Conservation (phyloP, 2,329 filamentous ascomycete genomes). For the Hymenoscyphus linearis region DNA sequence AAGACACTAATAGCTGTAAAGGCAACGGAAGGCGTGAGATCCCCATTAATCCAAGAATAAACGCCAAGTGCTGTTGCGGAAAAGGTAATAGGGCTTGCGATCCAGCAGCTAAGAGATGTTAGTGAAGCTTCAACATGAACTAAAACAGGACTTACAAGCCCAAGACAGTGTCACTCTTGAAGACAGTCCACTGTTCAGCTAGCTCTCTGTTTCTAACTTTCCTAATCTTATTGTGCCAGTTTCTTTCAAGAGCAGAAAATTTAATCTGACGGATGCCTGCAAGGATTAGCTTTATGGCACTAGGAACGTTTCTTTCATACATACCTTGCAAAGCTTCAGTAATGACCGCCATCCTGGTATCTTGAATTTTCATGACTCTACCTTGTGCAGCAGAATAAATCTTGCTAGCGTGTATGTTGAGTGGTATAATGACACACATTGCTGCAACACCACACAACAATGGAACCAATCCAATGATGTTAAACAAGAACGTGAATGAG, state of each 20-base stretch:
- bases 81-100: conserved; percentile 67
- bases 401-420: conserved; percentile 64
- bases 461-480: conserved; percentile 66
- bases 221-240: conserved; percentile 69
- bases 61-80: conserved; percentile 65
- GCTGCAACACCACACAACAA: conserved; percentile 60
- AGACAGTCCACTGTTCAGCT: conserved; percentile 55
- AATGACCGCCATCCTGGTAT: conserved; percentile 69
- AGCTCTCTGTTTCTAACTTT: conserved; percentile 63
- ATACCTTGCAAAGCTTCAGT: conserved; percentile 68
- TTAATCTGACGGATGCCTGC: conserved; percentile 71
- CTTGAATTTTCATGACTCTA: conserved; percentile 67
- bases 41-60: conserved; percentile 59
- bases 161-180: conserved; percentile 51
- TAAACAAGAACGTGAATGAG: conserved; percentile 60
- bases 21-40: conserved; percentile 65
- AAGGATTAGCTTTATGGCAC: not conserved
- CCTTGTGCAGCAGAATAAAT: conserved; percentile 61
- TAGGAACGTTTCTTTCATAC: not conserved
- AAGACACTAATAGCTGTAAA: conserved; percentile 76
- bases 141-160: conserved; percentile 38
- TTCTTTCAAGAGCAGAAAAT: conserved; percentile 68
- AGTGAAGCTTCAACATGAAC: not conserved
- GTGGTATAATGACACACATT: conserved; percentile 58
- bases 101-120: conserved; percentile 50